Conservation (phyloP, 2,329 filamentous ascomycete genomes). For the Aspergillus brunneoviolaceus region DNA sequence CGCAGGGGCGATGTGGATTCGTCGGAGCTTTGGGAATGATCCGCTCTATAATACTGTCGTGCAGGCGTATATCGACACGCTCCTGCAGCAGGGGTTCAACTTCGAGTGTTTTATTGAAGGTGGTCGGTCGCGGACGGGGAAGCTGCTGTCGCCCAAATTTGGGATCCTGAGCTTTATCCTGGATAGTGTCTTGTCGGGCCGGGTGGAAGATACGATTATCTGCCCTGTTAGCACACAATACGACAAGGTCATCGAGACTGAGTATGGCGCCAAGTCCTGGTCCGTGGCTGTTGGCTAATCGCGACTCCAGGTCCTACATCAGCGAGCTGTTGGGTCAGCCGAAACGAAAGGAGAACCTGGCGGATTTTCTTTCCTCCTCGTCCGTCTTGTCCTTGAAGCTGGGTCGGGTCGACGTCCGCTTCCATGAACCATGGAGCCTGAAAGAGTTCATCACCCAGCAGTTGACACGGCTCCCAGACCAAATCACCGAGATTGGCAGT, state of each 20-base stretch:
- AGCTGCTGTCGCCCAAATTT: slow-evolving; percentile 90
- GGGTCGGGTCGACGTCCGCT: slow-evolving; percentile 89
- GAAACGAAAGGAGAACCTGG: slow-evolving; percentile 91
- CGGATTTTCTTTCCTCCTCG: slow-evolving; percentile 83
- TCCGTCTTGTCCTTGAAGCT: slow-evolving; percentile 86
- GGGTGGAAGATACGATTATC: slow-evolving; percentile 86
- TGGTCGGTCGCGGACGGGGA: slow-evolving; percentile 86
- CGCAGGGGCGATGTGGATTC: slow-evolving; percentile 86
- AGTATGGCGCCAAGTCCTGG: slow-evolving; percentile 43
- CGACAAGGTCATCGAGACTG: slow-evolving; percentile 97
- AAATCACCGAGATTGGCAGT: slow-evolving; percentile 35
- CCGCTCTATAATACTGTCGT: slow-evolving; percentile 88
- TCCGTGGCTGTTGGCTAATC: slow-evolving; percentile 11
- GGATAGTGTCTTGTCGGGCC: slow-evolving; percentile 82
- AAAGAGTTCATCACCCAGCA: slow-evolving; percentile 78
- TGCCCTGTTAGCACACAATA: slow-evolving; percentile 97
- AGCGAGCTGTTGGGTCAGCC: slow-evolving; percentile 90
- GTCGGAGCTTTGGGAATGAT: slow-evolving; percentile 88
- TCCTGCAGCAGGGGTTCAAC: slow-evolving; percentile 88
- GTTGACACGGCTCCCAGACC: slow-evolving; percentile 56
- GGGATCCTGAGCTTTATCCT: slow-evolving; percentile 90
- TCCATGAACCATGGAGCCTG: slow-evolving; percentile 94
- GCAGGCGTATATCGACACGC: slow-evolving; percentile 90
- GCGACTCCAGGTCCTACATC: slow-evolving; percentile 69
- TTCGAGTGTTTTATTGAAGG: slow-evolving; percentile 98